Evolutionary conservation across 2,329 filamentous ascomycete species (phyloP).

Genomic region (Fusarium fujikuroi): DNA sequence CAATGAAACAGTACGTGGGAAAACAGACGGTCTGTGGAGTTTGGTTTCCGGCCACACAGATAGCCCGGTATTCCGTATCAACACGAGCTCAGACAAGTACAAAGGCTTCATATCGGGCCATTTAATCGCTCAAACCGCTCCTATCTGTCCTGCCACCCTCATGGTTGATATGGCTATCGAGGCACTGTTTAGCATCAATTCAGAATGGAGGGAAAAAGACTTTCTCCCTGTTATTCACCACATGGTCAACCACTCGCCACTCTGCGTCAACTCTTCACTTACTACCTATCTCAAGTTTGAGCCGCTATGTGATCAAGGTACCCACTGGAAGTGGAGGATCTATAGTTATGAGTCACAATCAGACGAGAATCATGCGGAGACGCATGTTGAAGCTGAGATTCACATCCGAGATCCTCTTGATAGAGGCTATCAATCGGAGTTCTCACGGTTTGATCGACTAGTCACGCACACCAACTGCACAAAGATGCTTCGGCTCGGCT

Average conservation of each 20-base stretch:
- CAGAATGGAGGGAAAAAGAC: neutral
- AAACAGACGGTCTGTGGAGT: neutral
- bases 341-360: neutral
- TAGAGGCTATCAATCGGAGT: neutral
- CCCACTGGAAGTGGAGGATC: neutral
- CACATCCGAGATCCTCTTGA: neutral
- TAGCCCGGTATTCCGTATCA: neutral
- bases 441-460: neutral
- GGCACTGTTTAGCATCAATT: neutral
- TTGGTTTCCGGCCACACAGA: neutral
- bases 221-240: neutral
- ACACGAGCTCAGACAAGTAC: neutral
- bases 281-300: neutral
- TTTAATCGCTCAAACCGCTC: slow-evolving; percentile 2
- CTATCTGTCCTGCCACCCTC: neutral
- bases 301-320: neutral
- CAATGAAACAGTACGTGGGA: neutral
- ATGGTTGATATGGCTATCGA: slow-evolving; percentile 4
- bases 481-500: neutral
- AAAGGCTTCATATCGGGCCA: neutral
- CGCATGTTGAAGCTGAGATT: neutral
- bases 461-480: neutral
- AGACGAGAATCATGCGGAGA: neutral
- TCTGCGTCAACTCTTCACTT: neutral
- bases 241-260: neutral